Evolutionary conservation across 148 eudicot species (phyloP).

Genomic region (Polygonum aviculare): DNA sequence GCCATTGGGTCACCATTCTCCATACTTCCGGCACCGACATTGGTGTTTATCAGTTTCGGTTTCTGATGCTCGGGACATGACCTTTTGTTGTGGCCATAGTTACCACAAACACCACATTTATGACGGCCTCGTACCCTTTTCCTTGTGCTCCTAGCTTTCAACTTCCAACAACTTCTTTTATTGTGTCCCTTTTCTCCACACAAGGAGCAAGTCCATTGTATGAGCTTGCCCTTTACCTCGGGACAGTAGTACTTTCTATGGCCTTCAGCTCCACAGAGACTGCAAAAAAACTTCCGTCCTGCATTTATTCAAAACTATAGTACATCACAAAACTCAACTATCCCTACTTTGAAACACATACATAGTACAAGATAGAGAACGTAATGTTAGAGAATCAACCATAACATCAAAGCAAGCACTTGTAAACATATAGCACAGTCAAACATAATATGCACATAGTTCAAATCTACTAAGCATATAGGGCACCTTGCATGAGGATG

Average conservation of each 20-base stretch:
- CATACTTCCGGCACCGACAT: background rate
- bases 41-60: background rate
- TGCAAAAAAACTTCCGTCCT: slow-evolving; percentile 68
- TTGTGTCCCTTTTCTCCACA: slow-evolving; percentile 84
- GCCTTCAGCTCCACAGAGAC: slow-evolving; percentile 84
- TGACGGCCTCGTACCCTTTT: slow-evolving; percentile 21
- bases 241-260: slow-evolving; percentile 82
- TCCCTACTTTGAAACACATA: no score
- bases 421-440: background rate
- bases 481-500: slow-evolving; percentile 72
- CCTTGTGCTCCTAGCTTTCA: slow-evolving; percentile 17
- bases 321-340: no score
- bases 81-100: slow-evolving; percentile 60
- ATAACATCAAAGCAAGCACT: background rate
- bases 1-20: background rate
- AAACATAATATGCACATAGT: no score
- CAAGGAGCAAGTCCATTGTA: slow-evolving; percentile 46
- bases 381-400: background rate
- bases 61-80: slow-evolving; percentile 33
- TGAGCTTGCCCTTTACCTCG: slow-evolving; percentile 30
- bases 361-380: no score
- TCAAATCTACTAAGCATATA: background rate
- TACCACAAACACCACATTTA: slow-evolving; percentile 44
- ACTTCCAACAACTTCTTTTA: slow-evolving; percentile 53
- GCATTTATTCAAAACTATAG: no score